Percentiles rank a stretch among this genome's conserved stretches.
These are phyloP conservation scores for Penicillium griseofulvum DNA, from an alignment of 2,329 filamentous ascomycete genomes.

Conservation along the genomic window DNA sequence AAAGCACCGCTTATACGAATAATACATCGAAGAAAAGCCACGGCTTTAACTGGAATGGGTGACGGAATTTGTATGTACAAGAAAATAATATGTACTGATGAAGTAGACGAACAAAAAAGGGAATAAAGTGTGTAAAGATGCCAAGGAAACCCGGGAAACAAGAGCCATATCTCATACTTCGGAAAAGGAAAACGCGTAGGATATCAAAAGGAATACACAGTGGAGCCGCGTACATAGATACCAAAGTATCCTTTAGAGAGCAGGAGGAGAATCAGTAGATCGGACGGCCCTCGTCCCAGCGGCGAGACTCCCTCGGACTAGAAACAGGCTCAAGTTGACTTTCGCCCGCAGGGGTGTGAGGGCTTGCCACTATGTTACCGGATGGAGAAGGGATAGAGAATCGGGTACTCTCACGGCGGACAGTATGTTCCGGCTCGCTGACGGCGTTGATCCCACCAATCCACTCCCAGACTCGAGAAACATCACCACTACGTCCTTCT, in stretches of 20 bases:
- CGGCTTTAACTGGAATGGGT: not conserved
- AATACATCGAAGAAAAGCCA: too few relatives aligned
- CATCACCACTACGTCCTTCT: slow-evolving; percentile 55
- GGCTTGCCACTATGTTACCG: slow-evolving; percentile 16
- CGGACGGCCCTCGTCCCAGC: slow-evolving; percentile 44
- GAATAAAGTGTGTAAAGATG: not conserved
- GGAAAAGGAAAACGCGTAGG: slow-evolving; percentile 2
- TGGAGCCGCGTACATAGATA: slow-evolving; percentile 7
- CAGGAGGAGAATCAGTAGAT: slow-evolving; percentile 34
- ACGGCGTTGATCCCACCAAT: slow-evolving; percentile 58
- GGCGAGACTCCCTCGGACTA: slow-evolving; percentile 29
- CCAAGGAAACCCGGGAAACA: not conserved
- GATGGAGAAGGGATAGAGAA: slow-evolving; percentile 29
- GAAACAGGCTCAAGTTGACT: slow-evolving; percentile 19
- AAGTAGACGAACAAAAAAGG: not conserved
- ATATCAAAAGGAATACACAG: slow-evolving; percentile 8
- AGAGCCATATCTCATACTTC: slow-evolving; percentile 10
- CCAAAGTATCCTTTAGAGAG: slow-evolving; percentile 2
- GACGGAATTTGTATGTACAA: slow-evolving; percentile 13
- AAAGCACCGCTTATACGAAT: not conserved
- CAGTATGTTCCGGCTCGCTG: slow-evolving; percentile 40
- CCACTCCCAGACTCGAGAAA: slow-evolving; percentile 67
- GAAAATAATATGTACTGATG: slow-evolving; percentile 18
- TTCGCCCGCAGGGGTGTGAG: slow-evolving; percentile 15
- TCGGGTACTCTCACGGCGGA: slow-evolving; percentile 28